Evolutionary conservation across 345 rosid genomes (phyloP).

Genomic region (Sisymbrium altissimum): DNA sequence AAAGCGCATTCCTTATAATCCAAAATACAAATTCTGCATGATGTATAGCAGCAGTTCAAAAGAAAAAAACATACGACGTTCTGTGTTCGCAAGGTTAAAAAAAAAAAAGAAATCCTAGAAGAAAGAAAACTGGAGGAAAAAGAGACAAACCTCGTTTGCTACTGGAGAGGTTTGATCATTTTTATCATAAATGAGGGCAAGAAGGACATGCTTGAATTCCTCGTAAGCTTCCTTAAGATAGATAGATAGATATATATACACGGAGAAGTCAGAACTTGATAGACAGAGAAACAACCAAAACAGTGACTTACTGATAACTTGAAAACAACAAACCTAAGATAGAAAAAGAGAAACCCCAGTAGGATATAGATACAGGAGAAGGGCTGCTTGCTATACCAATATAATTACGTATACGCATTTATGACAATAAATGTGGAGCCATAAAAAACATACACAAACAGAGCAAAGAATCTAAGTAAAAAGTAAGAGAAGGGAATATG

Average conservation of each 20-base stretch:
- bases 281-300: not conserved
- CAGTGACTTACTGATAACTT: not conserved
- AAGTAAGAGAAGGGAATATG: not conserved
- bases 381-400: not conserved
- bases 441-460: not conserved
- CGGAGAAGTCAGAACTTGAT: slow-evolving; percentile 35
- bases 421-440: not conserved
- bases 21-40: slow-evolving; percentile 20
- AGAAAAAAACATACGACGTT: not conserved
- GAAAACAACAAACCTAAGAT: not conserved
- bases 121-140: not conserved
- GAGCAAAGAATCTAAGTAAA: not conserved
- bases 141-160: slow-evolving; percentile 66
- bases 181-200: slow-evolving; percentile 80
- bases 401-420: not conserved
- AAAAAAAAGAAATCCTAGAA: not conserved
- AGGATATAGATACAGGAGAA: not conserved
- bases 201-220: slow-evolving; percentile 96
- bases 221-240: slow-evolving; percentile 87
- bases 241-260: slow-evolving; percentile 18
- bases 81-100: not conserved
- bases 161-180: slow-evolving; percentile 81
- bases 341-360: too few species aligned
- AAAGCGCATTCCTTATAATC: slow-evolving; percentile 25
- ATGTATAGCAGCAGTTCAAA: slow-evolving; percentile 5